These are phyloP conservation scores for Aspergillus pseudotamarii DNA, from an alignment of 2,329 filamentous ascomycete genomes.

Conservation along the genomic window DNA sequence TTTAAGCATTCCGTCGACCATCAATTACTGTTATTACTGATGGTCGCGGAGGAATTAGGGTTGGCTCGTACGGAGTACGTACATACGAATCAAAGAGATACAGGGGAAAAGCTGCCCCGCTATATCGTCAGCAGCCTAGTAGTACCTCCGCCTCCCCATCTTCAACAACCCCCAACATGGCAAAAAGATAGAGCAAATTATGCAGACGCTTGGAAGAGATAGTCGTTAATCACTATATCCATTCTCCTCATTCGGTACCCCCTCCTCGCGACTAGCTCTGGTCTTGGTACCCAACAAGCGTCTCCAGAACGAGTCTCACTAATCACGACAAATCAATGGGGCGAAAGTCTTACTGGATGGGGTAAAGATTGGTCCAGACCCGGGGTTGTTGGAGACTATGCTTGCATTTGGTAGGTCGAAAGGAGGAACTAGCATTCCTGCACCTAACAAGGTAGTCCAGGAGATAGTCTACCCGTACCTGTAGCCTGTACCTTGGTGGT, in stretches of 20 bases:
- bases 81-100: neutral
- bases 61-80: neutral
- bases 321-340: neutral
- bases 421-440: neutral
- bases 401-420: neutral
- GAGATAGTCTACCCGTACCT: neutral
- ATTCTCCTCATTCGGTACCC: neutral
- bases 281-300: neutral
- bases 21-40: neutral
- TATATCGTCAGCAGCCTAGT: neutral
- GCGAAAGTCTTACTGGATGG: neutral
- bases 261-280: neutral
- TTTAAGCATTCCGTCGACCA: neutral
- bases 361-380: conserved; percentile 1
- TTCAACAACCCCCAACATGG: neutral
- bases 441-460: neutral
- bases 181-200: neutral
- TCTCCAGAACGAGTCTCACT: neutral
- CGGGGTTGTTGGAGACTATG: neutral
- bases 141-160: neutral
- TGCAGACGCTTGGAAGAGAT: neutral
- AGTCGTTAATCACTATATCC: neutral
- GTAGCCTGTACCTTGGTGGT: neutral
- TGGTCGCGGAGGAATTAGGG: neutral
- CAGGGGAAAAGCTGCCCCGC: neutral